Evolutionary conservation across 2,329 filamentous ascomycete species (phyloP), one percentile per base, ranked within the genome.

Genomic region (Pseudogymnoascus sp.): DNA sequence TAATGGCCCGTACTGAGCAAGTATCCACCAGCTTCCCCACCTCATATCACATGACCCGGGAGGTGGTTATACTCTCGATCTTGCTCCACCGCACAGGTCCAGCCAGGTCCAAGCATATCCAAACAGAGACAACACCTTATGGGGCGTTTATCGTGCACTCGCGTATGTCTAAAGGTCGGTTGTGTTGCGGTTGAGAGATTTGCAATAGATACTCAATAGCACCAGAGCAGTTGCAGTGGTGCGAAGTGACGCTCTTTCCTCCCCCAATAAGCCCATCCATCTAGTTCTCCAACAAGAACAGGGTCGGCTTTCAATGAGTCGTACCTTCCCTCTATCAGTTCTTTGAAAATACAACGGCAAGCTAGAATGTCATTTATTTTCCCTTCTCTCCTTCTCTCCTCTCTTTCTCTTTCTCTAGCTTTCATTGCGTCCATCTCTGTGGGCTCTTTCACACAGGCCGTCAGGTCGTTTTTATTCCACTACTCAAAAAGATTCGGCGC

Each of bases 401-500:
- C 48, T 55, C 27, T 33, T n/a, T 33, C 48, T n/a, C 35, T 21
- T 55, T 5, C 4, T 21, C n/a, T n/a, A 13, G 15, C 48, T 55
- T 55, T 55, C 29, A 55, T 21, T 55, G 27, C 15, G 48, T 33
- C 48, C 29, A 55, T 33, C 48, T 33, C 9, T 35, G 48, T 55
- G 48, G 33, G n/a, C 29, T 27, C 48, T 33, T 12, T 29, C 13
- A 33, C 48, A 2, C 48, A 33, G 48, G 15, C 48, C n/a, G n/a
- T 55, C 48, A 33, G 29, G 29, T 55, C 48, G 15, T 33, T 55
- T 55, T 55, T 55, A 55, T 55, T 55, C 29, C 48, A 55, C 48
- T 55, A 35, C 48, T 21, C 48, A 33, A 33, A 55, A 33, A 29
- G 12, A 13, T 9, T 25, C 29, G 9, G 29, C 15, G 9, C 29